Percentiles rank a stretch among this genome's conserved stretches.
phyloP scores from a whole-genome alignment of 2,329 filamentous ascomycete genomes.

The Colletotrichum cereale region DNA sequence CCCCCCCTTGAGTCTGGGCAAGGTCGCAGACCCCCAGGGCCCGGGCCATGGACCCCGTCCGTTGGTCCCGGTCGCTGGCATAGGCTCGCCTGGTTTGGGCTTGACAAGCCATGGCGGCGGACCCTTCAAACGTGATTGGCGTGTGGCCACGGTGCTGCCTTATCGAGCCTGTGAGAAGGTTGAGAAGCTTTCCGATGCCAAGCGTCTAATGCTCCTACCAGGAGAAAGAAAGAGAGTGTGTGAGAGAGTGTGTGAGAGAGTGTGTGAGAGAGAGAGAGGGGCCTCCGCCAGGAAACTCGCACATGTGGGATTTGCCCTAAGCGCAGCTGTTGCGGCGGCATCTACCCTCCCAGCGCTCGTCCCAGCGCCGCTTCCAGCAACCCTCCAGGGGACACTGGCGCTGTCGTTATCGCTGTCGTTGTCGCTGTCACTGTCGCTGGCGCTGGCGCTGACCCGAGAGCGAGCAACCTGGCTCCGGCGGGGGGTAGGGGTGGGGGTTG shows the following conservation, averaged over 20 bases:
- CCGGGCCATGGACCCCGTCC: constrained; percentile 26
- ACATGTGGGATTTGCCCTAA: constrained; percentile 32
- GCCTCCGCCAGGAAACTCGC: constrained; percentile 37
- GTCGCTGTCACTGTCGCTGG: background rate
- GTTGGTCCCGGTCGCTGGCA: constrained; percentile 37
- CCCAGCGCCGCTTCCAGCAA: constrained; percentile 6
- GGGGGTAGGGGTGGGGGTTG: background rate
- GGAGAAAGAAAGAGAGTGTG: too few relatives aligned
- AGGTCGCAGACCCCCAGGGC: constrained; percentile 12
- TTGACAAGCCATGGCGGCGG: constrained; percentile 37
- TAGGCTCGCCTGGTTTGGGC: constrained; percentile 34
- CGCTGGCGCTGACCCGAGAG: background rate
- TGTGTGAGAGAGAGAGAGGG: background rate
- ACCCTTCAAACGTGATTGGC: constrained; percentile 35
- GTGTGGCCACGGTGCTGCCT: constrained; percentile 21
- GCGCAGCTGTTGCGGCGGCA: background rate
- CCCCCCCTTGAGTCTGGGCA: constrained; percentile 7
- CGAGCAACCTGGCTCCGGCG: background rate
- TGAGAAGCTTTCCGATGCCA: constrained; percentile 1
- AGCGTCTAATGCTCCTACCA: too few relatives aligned
- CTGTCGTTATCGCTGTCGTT: background rate
- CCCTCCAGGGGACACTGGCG: constrained; percentile 3
- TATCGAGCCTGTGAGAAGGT: constrained; percentile 30
- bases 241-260: too few relatives aligned
- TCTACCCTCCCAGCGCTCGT: background rate